These are phyloP conservation scores for Macadamia integrifolia DNA, from an alignment of 164 flowering plant species.

Conservation along the genomic window DNA sequence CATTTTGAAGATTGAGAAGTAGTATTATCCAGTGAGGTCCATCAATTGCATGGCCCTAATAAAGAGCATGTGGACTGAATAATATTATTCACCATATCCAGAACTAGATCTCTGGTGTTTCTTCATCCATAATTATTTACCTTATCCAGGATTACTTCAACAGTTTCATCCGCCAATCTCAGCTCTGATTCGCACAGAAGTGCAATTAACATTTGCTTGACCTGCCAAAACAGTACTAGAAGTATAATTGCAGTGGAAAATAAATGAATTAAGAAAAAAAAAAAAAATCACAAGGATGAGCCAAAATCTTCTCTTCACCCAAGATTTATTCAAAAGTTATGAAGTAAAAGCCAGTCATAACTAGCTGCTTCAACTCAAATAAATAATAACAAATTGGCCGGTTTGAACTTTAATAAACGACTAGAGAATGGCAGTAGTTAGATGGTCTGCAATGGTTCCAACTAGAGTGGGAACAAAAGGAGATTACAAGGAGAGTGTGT, in stretches of 20 bases:
- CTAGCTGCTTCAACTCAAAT: no score
- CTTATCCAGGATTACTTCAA: constrained; percentile 88
- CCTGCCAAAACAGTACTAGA: constrained; percentile 53
- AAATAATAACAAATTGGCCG: no score
- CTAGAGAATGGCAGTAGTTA: no score
- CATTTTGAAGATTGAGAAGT: not conserved
- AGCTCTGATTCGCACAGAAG: constrained; percentile 88
- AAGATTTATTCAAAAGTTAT: no score
- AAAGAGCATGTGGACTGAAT: no score
- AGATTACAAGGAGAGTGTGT: no score
- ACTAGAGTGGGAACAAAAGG: no score
- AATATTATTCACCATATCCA: not conserved
- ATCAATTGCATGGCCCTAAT: not conserved
- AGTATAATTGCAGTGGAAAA: not conserved
- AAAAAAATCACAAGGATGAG: not conserved
- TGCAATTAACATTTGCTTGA: constrained; percentile 94
- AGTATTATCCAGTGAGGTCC: not conserved
- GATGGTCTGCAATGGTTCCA: no score
- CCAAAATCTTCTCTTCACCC: no score
- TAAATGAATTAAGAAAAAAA: not conserved
- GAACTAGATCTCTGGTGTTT: not conserved
- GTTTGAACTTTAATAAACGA: no score
- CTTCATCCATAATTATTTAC: constrained; percentile 24
- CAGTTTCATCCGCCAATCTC: constrained; percentile 90
- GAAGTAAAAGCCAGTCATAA: no score